phyloP scores from a whole-genome alignment of 495 filamentous ascomycete species.

The Lepidopterella palustris region DNA sequence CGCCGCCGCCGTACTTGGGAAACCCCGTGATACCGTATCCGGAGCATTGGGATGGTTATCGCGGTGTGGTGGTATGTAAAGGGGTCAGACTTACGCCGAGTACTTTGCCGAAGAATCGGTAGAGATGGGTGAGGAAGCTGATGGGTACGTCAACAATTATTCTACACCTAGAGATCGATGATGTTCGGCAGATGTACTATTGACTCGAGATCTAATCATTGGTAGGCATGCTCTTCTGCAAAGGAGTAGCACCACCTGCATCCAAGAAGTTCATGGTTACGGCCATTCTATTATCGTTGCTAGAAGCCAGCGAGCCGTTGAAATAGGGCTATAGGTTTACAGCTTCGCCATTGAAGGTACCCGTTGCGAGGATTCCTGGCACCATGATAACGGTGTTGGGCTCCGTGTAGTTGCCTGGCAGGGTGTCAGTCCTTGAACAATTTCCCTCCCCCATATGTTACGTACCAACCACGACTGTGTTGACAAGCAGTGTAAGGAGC shows the following conservation, averaged over 20 bases:
- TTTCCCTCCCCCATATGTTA: too few species aligned
- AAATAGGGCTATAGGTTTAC: constrained; percentile 52
- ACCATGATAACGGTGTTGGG: constrained; percentile 43
- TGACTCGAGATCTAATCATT: constrained; percentile 42
- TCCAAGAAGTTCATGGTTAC: constrained; percentile 50
- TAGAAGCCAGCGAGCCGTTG: constrained; percentile 43
- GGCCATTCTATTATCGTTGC: constrained; percentile 36
- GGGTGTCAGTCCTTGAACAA: too few species aligned
- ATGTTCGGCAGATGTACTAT: constrained; percentile 44
- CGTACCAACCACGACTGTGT: constrained; percentile 52
- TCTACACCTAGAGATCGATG: neutral
- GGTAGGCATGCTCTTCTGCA: constrained; percentile 46
- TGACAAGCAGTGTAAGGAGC: constrained; percentile 48
- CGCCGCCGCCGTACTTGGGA: constrained; percentile 40
- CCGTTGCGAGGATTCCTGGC: constrained; percentile 46
- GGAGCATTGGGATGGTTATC: constrained; percentile 33
- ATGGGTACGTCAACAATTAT: constrained; percentile 28
- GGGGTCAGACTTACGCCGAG: constrained; percentile 29
- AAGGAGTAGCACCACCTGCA: constrained; percentile 46
- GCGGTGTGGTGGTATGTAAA: neutral
- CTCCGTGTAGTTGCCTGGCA: constrained; percentile 47
- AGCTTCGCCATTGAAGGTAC: constrained; percentile 39
- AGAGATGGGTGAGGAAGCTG: constrained; percentile 49
- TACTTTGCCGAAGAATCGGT: constrained; percentile 48
- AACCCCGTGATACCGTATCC: constrained; percentile 40